These are phyloP conservation scores for Suillus hirtellus DNA, from an alignment of 768 basidiomycete genomes.

Conservation along the genomic window DNA sequence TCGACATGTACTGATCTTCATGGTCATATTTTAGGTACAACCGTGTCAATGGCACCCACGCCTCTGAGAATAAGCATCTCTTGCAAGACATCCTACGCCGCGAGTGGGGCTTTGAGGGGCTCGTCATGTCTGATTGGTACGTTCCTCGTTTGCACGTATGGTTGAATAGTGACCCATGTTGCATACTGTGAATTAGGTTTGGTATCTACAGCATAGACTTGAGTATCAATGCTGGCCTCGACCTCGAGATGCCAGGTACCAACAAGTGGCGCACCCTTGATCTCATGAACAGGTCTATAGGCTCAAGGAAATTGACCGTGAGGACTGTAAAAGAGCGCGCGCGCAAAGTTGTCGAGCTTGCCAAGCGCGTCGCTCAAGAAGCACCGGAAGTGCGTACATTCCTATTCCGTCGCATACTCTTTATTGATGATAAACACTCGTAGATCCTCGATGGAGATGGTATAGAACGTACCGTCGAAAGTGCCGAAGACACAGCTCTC, in stretches of 20 bases:
- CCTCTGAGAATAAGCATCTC: slow-evolving; percentile 61
- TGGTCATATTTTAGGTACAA: slow-evolving; percentile 49
- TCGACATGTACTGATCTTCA: background rate
- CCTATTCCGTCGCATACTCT: background rate
- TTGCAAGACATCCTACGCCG: slow-evolving; percentile 62
- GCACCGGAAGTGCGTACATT: slow-evolving; percentile 56
- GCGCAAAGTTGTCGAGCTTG: slow-evolving; percentile 62
- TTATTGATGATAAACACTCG: background rate
- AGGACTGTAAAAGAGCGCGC: slow-evolving; percentile 69
- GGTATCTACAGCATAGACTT: slow-evolving; percentile 68
- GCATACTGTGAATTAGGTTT: slow-evolving; percentile 46
- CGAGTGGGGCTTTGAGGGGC: slow-evolving; percentile 75
- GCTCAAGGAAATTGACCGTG: slow-evolving; percentile 62
- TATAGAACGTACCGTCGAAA: slow-evolving; percentile 61
- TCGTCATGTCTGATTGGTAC: slow-evolving; percentile 85
- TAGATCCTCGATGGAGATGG: slow-evolving; percentile 75
- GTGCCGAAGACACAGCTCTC: slow-evolving; percentile 57
- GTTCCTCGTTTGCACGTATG: slow-evolving; percentile 5
- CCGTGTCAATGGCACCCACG: slow-evolving; percentile 75
- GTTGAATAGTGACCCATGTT: background rate
- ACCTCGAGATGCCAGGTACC: slow-evolving; percentile 78
- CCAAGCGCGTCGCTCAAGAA: slow-evolving; percentile 65
- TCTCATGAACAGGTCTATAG: slow-evolving; percentile 59
- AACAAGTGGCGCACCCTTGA: slow-evolving; percentile 78
- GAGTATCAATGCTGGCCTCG: slow-evolving; percentile 72